A percentile compares a stretch with the other conserved stretches of the same genome.
These are phyloP conservation scores for Acacia pycnantha DNA, from an alignment of 331 rosid species.

Conservation along the genomic window DNA sequence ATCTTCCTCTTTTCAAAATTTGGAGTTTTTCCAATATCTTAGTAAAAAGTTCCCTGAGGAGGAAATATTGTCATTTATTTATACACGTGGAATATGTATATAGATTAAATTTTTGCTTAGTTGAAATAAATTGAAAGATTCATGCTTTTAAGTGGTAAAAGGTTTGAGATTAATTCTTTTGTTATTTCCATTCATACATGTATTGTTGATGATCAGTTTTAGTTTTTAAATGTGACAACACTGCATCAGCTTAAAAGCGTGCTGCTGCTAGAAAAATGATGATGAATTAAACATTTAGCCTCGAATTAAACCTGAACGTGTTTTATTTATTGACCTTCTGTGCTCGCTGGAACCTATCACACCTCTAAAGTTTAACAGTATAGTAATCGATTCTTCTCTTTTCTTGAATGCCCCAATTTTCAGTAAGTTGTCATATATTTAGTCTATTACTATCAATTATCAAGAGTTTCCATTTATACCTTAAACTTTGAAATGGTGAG, in stretches of 20 bases:
- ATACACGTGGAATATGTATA: slow-evolving; percentile 24
- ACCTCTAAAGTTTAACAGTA: not conserved
- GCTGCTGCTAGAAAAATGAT: not conserved
- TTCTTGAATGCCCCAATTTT: not conserved
- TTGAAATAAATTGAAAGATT: slow-evolving; percentile 17
- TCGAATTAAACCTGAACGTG: not conserved
- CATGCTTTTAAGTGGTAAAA: slow-evolving; percentile 7
- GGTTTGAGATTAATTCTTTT: not conserved
- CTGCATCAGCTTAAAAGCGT: not conserved
- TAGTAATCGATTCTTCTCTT: not conserved
- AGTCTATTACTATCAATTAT: not conserved
- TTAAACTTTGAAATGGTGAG: not conserved
- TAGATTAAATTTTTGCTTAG: not conserved
- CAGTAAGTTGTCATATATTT: not conserved
- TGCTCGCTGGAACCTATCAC: not conserved
- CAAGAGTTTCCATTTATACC: not conserved
- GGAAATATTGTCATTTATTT: slow-evolving; percentile 16
- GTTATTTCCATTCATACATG: not conserved
- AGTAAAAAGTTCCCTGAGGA: slow-evolving; percentile 11
- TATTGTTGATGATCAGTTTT: not conserved
- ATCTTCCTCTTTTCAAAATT: slow-evolving; percentile 6
- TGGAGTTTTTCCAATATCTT: slow-evolving; percentile 7
- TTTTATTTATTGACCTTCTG: not conserved
- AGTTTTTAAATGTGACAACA: not conserved
- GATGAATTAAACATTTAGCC: not conserved